Percentiles rank a stretch among this genome's conserved stretches.
phyloP scores from a whole-genome alignment of 2,329 filamentous ascomycete species.

The Tympanopsis confertula region DNA sequence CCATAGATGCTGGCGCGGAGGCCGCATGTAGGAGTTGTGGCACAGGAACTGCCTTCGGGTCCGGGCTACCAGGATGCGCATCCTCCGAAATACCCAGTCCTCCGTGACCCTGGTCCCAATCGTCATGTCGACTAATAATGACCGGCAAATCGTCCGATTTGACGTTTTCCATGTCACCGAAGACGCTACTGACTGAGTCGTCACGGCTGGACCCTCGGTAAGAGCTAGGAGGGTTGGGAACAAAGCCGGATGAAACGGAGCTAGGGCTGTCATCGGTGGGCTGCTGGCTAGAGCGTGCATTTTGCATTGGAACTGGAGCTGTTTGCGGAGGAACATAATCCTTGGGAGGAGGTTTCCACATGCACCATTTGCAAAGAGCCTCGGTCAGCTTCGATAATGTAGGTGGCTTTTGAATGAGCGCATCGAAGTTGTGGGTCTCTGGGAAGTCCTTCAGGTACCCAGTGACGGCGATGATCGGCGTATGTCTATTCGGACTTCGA shows the following conservation, averaged over 20 bases:
- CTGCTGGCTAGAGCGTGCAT: conserved; percentile 48
- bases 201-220: conserved; percentile 72
- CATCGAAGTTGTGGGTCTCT: conserved; percentile 90
- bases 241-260: conserved; percentile 65
- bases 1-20: conserved; percentile 53
- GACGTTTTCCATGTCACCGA: conserved; percentile 73
- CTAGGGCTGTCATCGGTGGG: conserved; percentile 71
- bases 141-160: conserved; percentile 69
- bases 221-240: conserved; percentile 59
- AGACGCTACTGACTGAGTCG: conserved; percentile 79
- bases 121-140: conserved; percentile 59
- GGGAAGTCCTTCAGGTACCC: conserved; percentile 96
- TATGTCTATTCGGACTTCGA: conserved; percentile 86
- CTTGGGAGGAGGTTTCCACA: conserved; percentile 68
- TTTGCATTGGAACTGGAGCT: conserved; percentile 17
- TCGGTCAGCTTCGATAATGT: conserved; percentile 85
- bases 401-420: conserved; percentile 89
- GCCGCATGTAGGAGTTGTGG: conserved; percentile 45
- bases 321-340: conserved; percentile 26
- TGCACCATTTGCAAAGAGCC: conserved; percentile 74
- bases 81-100: conserved; percentile 70
- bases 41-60: conserved; percentile 21
- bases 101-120: conserved; percentile 66
- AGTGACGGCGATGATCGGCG: conserved; percentile 90
- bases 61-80: conserved; percentile 22